phyloP scores from a whole-genome alignment of 1,139 yeast species.

The Williopsis jadinii region DNA sequence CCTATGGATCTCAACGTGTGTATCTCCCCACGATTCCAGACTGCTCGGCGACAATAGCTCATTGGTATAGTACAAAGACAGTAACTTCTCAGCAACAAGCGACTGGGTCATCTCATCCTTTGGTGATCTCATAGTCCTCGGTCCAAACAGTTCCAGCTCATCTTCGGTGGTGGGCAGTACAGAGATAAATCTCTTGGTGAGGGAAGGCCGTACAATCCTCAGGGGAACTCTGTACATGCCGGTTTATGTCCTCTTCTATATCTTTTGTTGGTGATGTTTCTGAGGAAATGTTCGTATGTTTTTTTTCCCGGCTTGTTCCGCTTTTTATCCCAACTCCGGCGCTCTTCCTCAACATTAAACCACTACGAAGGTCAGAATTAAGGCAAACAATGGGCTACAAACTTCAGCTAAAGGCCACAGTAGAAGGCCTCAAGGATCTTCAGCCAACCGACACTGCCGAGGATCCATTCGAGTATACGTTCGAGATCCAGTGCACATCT shows the following conservation, averaged over 20 bases:
- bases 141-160: conserved; percentile 6
- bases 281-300: conserved; percentile 1
- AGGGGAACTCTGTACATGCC: too few relatives aligned
- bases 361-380: conserved; percentile 2
- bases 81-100: not conserved
- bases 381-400: conserved; percentile 25
- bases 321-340: too few relatives aligned
- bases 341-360: too few relatives aligned
- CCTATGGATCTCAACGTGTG: not conserved
- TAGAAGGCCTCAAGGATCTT: conserved; percentile 58
- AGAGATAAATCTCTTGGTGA: too few relatives aligned
- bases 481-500: conserved; percentile 65
- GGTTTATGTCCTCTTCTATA: too few relatives aligned
- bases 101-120: not conserved
- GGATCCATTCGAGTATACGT: conserved; percentile 66
- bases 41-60: not conserved
- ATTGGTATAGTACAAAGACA: not conserved
- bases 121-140: conserved; percentile 1
- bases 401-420: conserved; percentile 52
- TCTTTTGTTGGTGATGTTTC: conserved; percentile 16
- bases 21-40: too few relatives aligned
- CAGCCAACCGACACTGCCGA: conserved; percentile 54
- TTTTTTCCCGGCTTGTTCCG: too few relatives aligned
- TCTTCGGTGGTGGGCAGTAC: conserved; percentile 6
- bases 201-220: too few relatives aligned